These are phyloP conservation scores for Cutaneotrichosporon sp. DNA, from an alignment of 1,284 basidiomycete genomes.

Conservation along the genomic window DNA sequence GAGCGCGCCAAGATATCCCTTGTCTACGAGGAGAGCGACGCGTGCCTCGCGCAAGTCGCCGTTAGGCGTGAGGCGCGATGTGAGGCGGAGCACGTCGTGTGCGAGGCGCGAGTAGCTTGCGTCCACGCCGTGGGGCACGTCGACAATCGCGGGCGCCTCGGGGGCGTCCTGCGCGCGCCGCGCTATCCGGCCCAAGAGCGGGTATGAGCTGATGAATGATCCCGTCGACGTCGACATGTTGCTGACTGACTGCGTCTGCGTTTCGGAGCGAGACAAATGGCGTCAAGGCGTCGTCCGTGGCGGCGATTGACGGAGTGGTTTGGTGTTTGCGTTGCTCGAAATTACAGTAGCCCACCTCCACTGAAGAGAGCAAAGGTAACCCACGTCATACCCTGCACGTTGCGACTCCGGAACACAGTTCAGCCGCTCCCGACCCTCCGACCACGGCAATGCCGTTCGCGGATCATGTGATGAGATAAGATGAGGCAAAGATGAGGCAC, in stretches of 20 bases:
- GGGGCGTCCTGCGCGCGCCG: conserved; percentile 12
- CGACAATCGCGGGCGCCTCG: conserved; percentile 22
- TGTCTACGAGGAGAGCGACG: conserved; percentile 25
- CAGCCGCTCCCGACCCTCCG: too few species aligned
- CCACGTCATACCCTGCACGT: too few species aligned
- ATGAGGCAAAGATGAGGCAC: too few species aligned
- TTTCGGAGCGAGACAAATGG: too few species aligned
- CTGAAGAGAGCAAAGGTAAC: too few species aligned
- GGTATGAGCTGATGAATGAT: conserved; percentile 9
- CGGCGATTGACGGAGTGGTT: too few species aligned
- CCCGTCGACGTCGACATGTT: not conserved
- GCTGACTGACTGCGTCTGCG: not conserved
- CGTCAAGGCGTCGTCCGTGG: too few species aligned
- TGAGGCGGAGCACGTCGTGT: conserved; percentile 20
- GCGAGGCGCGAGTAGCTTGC: conserved; percentile 17
- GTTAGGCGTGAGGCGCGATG: not conserved
- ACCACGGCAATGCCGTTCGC: too few species aligned
- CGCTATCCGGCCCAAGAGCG: conserved; percentile 21
- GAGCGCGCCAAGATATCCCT: conserved; percentile 30
- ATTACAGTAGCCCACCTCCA: too few species aligned
- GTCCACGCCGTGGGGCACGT: conserved; percentile 12
- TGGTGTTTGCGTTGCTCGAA: too few species aligned
- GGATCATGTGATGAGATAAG: too few species aligned
- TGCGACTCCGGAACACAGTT: too few species aligned
- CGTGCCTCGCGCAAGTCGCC: conserved; percentile 16